Conservation (phyloP, 169 alveolate genomes). For the Perkinsus olseni region DNA sequence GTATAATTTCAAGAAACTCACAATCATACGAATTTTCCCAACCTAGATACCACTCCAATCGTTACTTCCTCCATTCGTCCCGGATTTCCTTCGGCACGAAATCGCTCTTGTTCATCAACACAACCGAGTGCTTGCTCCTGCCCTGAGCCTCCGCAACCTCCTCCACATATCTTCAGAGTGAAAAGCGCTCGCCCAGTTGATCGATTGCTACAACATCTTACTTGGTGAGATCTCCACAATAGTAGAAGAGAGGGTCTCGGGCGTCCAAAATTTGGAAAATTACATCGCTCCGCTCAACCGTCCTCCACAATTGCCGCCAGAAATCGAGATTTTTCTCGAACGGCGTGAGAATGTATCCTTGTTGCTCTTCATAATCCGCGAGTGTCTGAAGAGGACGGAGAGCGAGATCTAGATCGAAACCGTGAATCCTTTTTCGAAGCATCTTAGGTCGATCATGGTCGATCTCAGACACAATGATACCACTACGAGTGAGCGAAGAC, state of each 20-base stretch:
- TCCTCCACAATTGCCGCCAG: conserved; percentile 99
- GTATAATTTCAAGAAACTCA: no score
- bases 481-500: no score
- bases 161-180: neutral
- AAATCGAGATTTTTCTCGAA: conserved; percentile 95
- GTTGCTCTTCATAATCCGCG: conserved; percentile 64
- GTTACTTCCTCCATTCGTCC: neutral
- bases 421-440: no score
- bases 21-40: no score
- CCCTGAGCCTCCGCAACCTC: neutral
- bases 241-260: conserved; percentile 91
- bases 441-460: no score
- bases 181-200: neutral
- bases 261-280: conserved; percentile 92
- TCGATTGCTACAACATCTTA: conserved; percentile 50
- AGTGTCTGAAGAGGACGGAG: neutral
- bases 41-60: neutral
- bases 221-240: conserved; percentile 71
- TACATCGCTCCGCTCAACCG: conserved; percentile 86
- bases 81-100: neutral
- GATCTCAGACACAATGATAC: no score
- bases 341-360: conserved; percentile 87
- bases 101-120: neutral
- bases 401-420: no score
- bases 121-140: neutral